These are phyloP conservation scores for Arthroderma sp. DNA, from an alignment of 2,329 filamentous ascomycete genomes.

Conservation along the genomic window DNA sequence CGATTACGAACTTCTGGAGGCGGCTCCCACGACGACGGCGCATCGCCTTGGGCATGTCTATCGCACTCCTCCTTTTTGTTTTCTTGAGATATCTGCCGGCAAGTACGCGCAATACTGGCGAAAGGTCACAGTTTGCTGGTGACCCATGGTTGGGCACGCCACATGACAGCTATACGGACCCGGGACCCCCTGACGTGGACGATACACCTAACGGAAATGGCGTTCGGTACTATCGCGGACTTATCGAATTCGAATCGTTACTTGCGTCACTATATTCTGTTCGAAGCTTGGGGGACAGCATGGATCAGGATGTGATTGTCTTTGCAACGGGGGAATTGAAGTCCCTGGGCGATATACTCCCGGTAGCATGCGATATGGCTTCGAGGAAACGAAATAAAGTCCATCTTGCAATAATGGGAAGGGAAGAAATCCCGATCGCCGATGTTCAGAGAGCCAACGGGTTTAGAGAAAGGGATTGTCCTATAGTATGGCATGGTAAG, in stretches of 20 bases:
- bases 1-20: constrained; percentile 25
- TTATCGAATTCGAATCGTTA: constrained; percentile 56
- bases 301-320: constrained; percentile 57
- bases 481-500: constrained; percentile 48
- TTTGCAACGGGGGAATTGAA: constrained; percentile 66
- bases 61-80: constrained; percentile 47
- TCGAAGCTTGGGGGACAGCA: constrained; percentile 41
- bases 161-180: neutral
- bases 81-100: constrained; percentile 37
- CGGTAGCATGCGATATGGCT: constrained; percentile 80
- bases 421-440: constrained; percentile 55
- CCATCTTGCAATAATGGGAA: constrained; percentile 69
- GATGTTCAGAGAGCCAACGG: constrained; percentile 68
- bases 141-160: neutral
- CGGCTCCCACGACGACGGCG: constrained; percentile 36
- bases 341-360: constrained; percentile 61
- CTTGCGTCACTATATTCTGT: constrained; percentile 51
- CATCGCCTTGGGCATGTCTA: constrained; percentile 36
- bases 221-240: constrained; percentile 51
- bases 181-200: neutral
- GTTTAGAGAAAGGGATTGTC: constrained; percentile 54
- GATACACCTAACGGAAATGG: constrained; percentile 9
- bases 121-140: neutral
- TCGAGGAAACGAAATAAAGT: constrained; percentile 56
- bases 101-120: constrained; percentile 5